Evolutionary conservation across 805 yeast species (phyloP), one percentile per base, ranked within the genome.

Genomic region (Metschnikowia lunata): DNA sequence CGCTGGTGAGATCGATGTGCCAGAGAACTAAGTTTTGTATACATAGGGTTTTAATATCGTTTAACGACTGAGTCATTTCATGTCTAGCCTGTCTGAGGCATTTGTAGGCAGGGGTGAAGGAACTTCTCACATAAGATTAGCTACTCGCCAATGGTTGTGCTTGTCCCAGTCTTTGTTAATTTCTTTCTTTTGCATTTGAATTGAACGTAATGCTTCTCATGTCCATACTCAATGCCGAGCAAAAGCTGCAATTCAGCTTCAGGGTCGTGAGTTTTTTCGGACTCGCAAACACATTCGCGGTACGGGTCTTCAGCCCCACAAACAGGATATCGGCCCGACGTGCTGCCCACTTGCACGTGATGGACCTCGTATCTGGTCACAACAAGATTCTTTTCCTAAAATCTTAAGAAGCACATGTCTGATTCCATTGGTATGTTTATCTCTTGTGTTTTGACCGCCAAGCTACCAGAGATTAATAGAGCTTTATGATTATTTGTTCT

Each of bases 1-100:
- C 80, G 91, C 85, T 75, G 99, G 99, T 78, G 97, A 89, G 78
- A 84, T 93, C 71, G 98, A 91, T 74, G 81, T 82, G 68, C 87
- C 88, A 76, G 88, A 80, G 75, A 82, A 82, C 79, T 82, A 79
- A 54, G 62, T 62, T 59, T 64, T 68, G 64, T 63, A 62, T 58
- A 61, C 52, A 52, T 52, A 58, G 64, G 63, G 65, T 59, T 60
- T 58, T 61, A 60, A 61, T 64, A 61, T 66, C 71, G 67, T 63
- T 64, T 61, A 42, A 48, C 47, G 54, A 50, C 52, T 50, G 51
- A 45, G 46, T 38, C 39, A 38, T 34, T 37, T 28, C 26, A 23
- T 39, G 42, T 42, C 23, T 29, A 29, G 31, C 31, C 31, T 12
- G 31, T 11, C 31, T 6, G n/a, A 29, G n/a, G 31, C n/a, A 6